Conservation (phyloP, 2,329 filamentous ascomycete species). For the Ophiocordyceps australis region DNA sequence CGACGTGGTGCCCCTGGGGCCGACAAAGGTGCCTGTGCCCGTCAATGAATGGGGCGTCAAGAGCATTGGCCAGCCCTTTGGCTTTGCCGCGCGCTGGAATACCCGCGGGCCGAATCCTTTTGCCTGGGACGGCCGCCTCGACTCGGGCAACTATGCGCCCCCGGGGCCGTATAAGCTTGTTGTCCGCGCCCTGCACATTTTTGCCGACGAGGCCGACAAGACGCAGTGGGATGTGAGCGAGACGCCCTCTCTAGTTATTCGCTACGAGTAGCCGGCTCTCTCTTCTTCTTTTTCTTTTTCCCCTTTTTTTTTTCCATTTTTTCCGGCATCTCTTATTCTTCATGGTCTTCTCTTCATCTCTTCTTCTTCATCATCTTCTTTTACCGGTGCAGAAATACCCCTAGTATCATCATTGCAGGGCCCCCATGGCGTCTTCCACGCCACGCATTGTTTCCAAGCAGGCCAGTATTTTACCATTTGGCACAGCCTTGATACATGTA, state of each 20-base stretch:
- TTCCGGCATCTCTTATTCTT: no score
- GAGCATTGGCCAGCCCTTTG: slow-evolving; percentile 22
- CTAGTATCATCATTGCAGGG: no score
- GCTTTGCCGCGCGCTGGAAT: slow-evolving; percentile 18
- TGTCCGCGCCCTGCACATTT: slow-evolving; percentile 29
- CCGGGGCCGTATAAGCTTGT: slow-evolving; percentile 29
- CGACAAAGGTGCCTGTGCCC: slow-evolving; percentile 2
- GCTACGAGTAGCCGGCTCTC: slow-evolving; percentile 19
- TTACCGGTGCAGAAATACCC: no score
- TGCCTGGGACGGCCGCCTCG: slow-evolving; percentile 27
- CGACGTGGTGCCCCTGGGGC: slow-evolving; percentile 22
- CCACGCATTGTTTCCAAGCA: no score
- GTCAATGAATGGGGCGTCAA: slow-evolving; percentile 13
- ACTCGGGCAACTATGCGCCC: slow-evolving; percentile 26
- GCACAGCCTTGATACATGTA: no score
- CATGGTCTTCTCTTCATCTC: no score
- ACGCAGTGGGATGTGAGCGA: slow-evolving; percentile 27
- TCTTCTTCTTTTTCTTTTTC: no score
- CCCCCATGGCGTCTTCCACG: no score
- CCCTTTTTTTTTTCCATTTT: no score
- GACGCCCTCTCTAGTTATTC: slow-evolving; percentile 23
- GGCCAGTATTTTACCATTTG: no score
- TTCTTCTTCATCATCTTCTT: no score
- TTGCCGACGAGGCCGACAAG: slow-evolving; percentile 23
- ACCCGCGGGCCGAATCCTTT: slow-evolving; percentile 8